A percentile compares a stretch with the other conserved stretches of the same genome.
Conservation (phyloP, 495 filamentous ascomycete species). For the Annulohypoxylon nitens region DNA sequence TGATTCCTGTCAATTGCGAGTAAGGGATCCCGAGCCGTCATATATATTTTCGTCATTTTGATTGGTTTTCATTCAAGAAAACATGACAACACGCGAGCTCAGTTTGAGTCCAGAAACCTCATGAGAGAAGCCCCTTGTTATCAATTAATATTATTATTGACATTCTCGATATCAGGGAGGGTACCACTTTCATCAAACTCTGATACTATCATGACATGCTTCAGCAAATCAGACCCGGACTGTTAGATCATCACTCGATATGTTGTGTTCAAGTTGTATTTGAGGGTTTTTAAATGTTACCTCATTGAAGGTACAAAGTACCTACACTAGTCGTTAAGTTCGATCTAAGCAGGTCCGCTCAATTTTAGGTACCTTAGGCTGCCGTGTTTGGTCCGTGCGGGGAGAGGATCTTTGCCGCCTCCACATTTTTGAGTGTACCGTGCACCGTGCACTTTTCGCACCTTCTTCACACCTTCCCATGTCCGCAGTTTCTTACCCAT, state of each 20-base stretch:
- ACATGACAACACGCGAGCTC: background rate
- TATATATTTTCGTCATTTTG: background rate
- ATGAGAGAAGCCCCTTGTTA: background rate
- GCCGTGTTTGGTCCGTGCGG: slow-evolving; percentile 34
- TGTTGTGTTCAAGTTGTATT: background rate
- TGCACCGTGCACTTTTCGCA: slow-evolving; percentile 13
- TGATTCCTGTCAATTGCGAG: no score
- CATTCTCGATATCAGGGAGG: background rate
- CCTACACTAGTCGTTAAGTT: background rate
- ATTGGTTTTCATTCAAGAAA: background rate
- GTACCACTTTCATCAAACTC: background rate
- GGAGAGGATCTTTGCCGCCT: slow-evolving; percentile 23
- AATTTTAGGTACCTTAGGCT: slow-evolving; percentile 6
- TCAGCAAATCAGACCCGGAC: background rate
- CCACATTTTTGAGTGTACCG: slow-evolving; percentile 40
- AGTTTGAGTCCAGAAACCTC: background rate
- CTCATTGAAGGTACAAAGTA: background rate
- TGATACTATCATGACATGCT: background rate
- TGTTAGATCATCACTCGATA: background rate
- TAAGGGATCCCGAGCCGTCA: no score
- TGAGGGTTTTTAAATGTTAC: background rate
- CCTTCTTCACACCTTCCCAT: slow-evolving; percentile 23
- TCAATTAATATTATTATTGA: background rate
- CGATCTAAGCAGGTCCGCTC: slow-evolving; percentile 13
- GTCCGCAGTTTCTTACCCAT: slow-evolving; percentile 18